Evolutionary conservation across 768 basidiomycete species (phyloP).

Genomic region (Pleurotus giganteus): DNA sequence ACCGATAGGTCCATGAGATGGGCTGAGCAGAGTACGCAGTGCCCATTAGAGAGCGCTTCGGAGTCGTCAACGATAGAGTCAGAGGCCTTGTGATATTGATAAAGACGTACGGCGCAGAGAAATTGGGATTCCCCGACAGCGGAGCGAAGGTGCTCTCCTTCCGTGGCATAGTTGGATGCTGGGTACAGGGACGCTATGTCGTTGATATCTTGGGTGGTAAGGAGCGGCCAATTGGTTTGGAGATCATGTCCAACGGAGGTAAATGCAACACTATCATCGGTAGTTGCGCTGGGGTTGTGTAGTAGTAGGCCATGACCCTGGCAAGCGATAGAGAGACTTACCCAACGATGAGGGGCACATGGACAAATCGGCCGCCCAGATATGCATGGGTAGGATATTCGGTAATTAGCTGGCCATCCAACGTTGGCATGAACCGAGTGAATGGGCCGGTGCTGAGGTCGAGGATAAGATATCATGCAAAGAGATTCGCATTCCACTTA

Average conservation of each 20-base stretch:
- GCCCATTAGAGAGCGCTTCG: conserved; percentile 45
- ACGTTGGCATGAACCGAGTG: conserved; percentile 21
- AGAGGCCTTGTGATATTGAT: not conserved
- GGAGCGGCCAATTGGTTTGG: conserved; percentile 40
- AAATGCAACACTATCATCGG: conserved; percentile 54
- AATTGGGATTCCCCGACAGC: conserved; percentile 48
- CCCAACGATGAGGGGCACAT: conserved; percentile 60
- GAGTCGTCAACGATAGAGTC: not conserved
- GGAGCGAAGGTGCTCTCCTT: conserved; percentile 38
- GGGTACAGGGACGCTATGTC: conserved; percentile 42
- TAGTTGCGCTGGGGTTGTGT: conserved; percentile 38
- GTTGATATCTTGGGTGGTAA: conserved; percentile 37
- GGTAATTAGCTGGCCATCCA: conserved; percentile 51
- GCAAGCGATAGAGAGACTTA: conserved; percentile 22
- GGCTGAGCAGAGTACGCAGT: conserved; percentile 32
- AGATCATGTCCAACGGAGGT: conserved; percentile 36
- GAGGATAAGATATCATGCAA: not conserved
- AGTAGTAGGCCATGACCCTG: not conserved
- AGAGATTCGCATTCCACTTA: conserved; percentile 22
- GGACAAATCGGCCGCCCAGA: conserved; percentile 39
- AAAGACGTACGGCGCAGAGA: conserved; percentile 47
- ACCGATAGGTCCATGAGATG: conserved; percentile 53
- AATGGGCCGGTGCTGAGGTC: conserved; percentile 41
- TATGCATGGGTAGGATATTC: conserved; percentile 48
- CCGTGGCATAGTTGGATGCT: conserved; percentile 38